phyloP scores from a whole-genome alignment of 805 yeast genomes.

The Yarrowia alimentaria region DNA sequence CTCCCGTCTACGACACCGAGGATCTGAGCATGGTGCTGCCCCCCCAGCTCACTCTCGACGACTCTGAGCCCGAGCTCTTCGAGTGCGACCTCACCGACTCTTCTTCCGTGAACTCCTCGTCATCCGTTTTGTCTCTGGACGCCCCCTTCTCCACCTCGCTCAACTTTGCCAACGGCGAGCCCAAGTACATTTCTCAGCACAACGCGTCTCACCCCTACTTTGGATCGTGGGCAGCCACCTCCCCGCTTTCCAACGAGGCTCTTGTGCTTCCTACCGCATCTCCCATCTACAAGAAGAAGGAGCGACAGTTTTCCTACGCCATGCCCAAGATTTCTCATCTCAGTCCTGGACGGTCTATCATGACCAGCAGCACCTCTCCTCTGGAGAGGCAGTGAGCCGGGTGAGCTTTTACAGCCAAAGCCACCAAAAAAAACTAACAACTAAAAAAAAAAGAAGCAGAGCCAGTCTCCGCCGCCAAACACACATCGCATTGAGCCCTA shows the following conservation, averaged over 20 bases:
- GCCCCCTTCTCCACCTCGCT: slow-evolving; percentile 19
- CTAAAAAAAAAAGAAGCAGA: slow-evolving; percentile 10
- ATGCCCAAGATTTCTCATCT: slow-evolving; percentile 23
- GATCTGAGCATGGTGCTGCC: slow-evolving; percentile 26
- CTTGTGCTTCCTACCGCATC: slow-evolving; percentile 21
- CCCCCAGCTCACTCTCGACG: slow-evolving; percentile 19
- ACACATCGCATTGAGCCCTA: slow-evolving; percentile 18
- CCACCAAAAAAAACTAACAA: background rate
- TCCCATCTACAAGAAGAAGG: slow-evolving; percentile 26
- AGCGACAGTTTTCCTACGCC: slow-evolving; percentile 28
- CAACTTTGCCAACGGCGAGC: slow-evolving; percentile 21
- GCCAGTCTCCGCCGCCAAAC: slow-evolving; percentile 25
- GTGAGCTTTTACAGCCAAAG: slow-evolving; percentile 1
- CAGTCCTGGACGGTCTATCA: slow-evolving; percentile 13
- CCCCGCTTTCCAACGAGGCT: slow-evolving; percentile 25
- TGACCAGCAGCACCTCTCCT: slow-evolving; percentile 26
- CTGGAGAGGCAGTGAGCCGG: slow-evolving; percentile 26
- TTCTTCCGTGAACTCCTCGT: slow-evolving; percentile 21
- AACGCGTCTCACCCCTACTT: slow-evolving; percentile 19
- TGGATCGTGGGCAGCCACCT: slow-evolving; percentile 23
- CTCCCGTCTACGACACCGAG: slow-evolving; percentile 24
- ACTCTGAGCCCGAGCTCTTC: slow-evolving; percentile 26
- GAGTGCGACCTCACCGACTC: slow-evolving; percentile 27
- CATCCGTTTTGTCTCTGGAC: slow-evolving; percentile 12
- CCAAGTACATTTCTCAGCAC: slow-evolving; percentile 24